These are phyloP conservation scores for Kokia cookei DNA, from an alignment of 441 rosid species.

Conservation along the genomic window DNA sequence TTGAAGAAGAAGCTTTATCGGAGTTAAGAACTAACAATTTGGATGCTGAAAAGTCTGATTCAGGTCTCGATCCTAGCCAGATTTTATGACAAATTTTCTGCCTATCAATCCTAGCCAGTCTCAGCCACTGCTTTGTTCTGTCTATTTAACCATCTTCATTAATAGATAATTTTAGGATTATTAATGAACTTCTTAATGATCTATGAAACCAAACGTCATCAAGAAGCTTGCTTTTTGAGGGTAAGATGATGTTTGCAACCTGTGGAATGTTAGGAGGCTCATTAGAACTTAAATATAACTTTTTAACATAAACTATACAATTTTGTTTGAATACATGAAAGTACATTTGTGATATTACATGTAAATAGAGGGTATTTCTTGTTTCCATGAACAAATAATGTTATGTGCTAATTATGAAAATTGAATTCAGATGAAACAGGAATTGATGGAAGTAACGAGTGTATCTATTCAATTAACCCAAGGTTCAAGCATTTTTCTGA, in stretches of 20 bases:
- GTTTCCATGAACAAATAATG: neutral
- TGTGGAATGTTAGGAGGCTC: neutral
- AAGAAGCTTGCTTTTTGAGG: neutral
- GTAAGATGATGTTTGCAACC: neutral
- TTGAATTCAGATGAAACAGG: conserved; percentile 22
- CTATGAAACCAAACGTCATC: neutral
- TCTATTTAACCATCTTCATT: neutral
- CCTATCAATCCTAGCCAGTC: neutral
- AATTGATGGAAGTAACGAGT: conserved; percentile 9
- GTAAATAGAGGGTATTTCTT: neutral
- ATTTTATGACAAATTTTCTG: neutral
- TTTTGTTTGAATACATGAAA: neutral
- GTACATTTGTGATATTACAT: neutral
- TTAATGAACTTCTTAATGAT: neutral
- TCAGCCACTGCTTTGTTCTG: neutral
- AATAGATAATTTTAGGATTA: neutral
- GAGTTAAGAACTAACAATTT: conserved; percentile 2
- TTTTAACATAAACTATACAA: too few relatives aligned
- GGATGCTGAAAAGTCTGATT: conserved; percentile 14
- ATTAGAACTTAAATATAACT: neutral
- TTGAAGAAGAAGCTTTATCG: conserved; percentile 51
- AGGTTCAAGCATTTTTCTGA: conserved; percentile 43
- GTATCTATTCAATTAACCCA: conserved; percentile 32
- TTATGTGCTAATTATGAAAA: conserved; percentile 2
- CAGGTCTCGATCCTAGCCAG: conserved; percentile 16